Evolutionary conservation across 2,329 filamentous ascomycete genomes (phyloP).

Genomic region (Ascocoryne sarcoides): DNA sequence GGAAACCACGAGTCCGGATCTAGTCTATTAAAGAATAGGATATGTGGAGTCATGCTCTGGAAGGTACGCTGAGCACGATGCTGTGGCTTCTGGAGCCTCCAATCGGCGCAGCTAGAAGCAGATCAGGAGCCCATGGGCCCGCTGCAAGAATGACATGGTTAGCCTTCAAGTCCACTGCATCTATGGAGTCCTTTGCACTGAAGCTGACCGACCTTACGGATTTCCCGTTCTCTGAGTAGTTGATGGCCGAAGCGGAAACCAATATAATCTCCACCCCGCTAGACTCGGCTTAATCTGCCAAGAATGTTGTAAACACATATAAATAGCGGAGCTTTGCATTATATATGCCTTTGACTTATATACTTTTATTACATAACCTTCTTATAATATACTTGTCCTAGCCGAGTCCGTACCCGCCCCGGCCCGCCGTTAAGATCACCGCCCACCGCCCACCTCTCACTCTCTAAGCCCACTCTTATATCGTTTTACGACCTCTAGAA

Average conservation of each 20-base stretch:
- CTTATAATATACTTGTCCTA: too few species aligned
- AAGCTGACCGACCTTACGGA: conserved; percentile 47
- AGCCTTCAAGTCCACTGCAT: conserved; percentile 39
- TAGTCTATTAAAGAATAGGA: conserved; percentile 49
- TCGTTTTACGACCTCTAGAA: too few species aligned
- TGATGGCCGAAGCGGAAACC: conserved; percentile 11
- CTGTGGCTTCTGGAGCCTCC: conserved; percentile 47
- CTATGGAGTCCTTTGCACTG: conserved; percentile 36
- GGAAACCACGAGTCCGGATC: conserved; percentile 48
- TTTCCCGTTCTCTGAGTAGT: conserved; percentile 18
- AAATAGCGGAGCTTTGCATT: too few species aligned
- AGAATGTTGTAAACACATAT: conserved; percentile 77
- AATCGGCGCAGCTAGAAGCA: conserved; percentile 47
- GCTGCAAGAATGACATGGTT: conserved; percentile 30
- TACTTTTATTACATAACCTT: too few species aligned
- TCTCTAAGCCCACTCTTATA: too few species aligned
- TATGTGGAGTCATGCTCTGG: conserved; percentile 70
- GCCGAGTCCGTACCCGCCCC: too few species aligned
- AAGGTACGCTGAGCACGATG: conserved; percentile 57
- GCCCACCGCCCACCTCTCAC: too few species aligned
- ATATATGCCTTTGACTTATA: too few species aligned
- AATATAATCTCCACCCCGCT: conserved; percentile 52
- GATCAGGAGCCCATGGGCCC: conserved; percentile 50
- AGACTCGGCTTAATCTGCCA: conserved; percentile 64
- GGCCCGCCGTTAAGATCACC: too few species aligned